Evolutionary conservation across 2,329 filamentous ascomycete species (phyloP).

Genomic region (Byssoonygena ceratinophila): DNA sequence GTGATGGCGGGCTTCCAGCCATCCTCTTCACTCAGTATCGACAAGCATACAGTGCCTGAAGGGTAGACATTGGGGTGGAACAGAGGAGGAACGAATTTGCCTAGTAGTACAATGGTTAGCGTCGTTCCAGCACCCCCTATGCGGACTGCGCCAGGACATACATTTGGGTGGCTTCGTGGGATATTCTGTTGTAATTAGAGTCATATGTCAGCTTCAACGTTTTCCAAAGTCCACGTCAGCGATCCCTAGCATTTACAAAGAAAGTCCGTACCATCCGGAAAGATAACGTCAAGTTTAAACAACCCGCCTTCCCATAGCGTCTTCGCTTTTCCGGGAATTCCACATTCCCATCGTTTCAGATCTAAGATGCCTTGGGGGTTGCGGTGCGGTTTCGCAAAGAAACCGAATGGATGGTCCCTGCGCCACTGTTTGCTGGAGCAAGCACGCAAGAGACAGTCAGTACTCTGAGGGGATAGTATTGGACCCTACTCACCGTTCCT

Average conservation of each 20-base stretch:
- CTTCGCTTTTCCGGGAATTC: conserved; percentile 89
- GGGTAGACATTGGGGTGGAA: conserved; percentile 99
- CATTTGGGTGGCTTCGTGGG: conserved; percentile 98
- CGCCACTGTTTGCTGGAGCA: conserved; percentile 83
- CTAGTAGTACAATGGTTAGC: conserved; percentile 38
- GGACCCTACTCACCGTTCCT: conserved; percentile 57
- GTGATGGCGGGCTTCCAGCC: conserved; percentile 98
- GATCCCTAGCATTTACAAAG: not conserved
- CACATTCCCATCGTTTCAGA: conserved; percentile 92
- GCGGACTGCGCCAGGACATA: conserved; percentile 40
- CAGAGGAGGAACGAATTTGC: conserved; percentile 90
- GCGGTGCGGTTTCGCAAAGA: conserved; percentile 81
- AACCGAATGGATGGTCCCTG: conserved; percentile 92
- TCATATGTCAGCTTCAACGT: not conserved
- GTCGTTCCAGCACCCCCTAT: not conserved
- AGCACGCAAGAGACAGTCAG: not conserved
- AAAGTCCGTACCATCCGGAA: conserved; percentile 68
- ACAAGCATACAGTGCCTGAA: conserved; percentile 92
- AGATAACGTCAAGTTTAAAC: conserved; percentile 86
- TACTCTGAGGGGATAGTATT: not conserved
- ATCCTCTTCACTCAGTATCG: conserved; percentile 95
- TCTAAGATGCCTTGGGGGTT: conserved; percentile 72
- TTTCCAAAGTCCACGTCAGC: not conserved
- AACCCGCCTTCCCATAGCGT: conserved; percentile 97
- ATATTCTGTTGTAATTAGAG: conserved; percentile 55